phyloP scores from a whole-genome alignment of 179 eudicot species.

The Corrigiola litoralis region DNA sequence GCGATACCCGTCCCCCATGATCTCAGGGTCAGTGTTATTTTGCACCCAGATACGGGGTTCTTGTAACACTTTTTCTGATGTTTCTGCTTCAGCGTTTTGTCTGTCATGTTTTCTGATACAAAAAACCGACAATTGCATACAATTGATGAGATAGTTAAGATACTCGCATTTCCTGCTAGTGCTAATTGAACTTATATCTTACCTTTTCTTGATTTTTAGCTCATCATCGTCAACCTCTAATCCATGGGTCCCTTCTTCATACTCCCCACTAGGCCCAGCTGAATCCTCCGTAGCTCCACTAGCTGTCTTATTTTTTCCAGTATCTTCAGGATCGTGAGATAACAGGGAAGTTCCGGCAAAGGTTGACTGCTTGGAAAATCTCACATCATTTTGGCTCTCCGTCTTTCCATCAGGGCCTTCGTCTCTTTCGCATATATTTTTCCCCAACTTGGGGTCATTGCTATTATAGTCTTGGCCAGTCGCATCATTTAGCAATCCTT shows the following conservation, averaged over 20 bases:
- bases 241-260: conserved; percentile 32
- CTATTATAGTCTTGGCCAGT: conserved; percentile 27
- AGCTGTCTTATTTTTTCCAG: conserved; percentile 15
- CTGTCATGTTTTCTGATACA: conserved; percentile 44
- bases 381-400: conserved; percentile 29
- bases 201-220: conserved; percentile 71
- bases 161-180: not conserved
- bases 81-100: conserved; percentile 34
- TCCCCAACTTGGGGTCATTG: conserved; percentile 17
- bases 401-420: conserved; percentile 25
- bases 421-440: conserved; percentile 16
- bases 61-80: conserved; percentile 31
- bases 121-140: not conserved
- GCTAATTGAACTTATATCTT: not conserved
- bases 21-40: conserved; percentile 53
- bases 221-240: conserved; percentile 37
- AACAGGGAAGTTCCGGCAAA: conserved; percentile 17
- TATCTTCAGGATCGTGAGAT: conserved; percentile 26
- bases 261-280: conserved; percentile 36
- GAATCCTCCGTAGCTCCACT: conserved; percentile 26
- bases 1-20: conserved; percentile 68
- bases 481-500: conserved; percentile 25
- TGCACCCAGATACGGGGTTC: conserved; percentile 40
- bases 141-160: not conserved
- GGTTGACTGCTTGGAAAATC: conserved; percentile 19